These are phyloP conservation scores for Cicer judaicum DNA, from an alignment of 306 rosid species.

Conservation along the genomic window DNA sequence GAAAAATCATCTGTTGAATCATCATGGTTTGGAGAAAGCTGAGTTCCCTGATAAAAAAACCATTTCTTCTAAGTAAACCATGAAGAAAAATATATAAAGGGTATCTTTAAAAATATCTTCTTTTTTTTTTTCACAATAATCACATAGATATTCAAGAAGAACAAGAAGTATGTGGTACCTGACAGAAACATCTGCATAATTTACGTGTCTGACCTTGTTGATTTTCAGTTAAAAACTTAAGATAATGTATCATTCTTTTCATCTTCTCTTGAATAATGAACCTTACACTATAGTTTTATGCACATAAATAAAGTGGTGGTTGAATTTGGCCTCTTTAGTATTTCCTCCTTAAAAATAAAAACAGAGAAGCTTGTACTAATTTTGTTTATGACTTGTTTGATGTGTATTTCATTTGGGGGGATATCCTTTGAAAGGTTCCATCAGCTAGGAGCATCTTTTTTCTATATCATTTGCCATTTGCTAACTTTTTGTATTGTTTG, in stretches of 20 bases:
- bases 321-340: slow-evolving; percentile 3
- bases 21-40: slow-evolving; percentile 55
- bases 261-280: slow-evolving; percentile 40
- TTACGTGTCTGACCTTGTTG: slow-evolving; percentile 36
- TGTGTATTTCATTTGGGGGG: slow-evolving; percentile 20
- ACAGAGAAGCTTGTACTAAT: slow-evolving; percentile 20
- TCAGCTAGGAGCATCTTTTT: slow-evolving; percentile 45
- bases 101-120: slow-evolving; percentile 7
- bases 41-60: slow-evolving; percentile 55
- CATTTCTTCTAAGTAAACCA: slow-evolving; percentile 35
- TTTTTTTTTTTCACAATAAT: slow-evolving; percentile 2
- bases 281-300: slow-evolving; percentile 10
- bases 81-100: slow-evolving; percentile 35
- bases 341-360: neutral
- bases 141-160: slow-evolving; percentile 3
- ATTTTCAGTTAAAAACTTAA: slow-evolving; percentile 32
- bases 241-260: slow-evolving; percentile 40
- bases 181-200: slow-evolving; percentile 48
- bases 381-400: slow-evolving; percentile 17
- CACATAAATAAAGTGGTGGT: slow-evolving; percentile 7
- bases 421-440: slow-evolving; percentile 53
- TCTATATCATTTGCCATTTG: neutral
- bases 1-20: slow-evolving; percentile 50
- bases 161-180: slow-evolving; percentile 29
- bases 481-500: neutral